Evolutionary conservation across 2,329 filamentous ascomycete genomes (phyloP).

Genomic region (Colletotrichum tropicale): DNA sequence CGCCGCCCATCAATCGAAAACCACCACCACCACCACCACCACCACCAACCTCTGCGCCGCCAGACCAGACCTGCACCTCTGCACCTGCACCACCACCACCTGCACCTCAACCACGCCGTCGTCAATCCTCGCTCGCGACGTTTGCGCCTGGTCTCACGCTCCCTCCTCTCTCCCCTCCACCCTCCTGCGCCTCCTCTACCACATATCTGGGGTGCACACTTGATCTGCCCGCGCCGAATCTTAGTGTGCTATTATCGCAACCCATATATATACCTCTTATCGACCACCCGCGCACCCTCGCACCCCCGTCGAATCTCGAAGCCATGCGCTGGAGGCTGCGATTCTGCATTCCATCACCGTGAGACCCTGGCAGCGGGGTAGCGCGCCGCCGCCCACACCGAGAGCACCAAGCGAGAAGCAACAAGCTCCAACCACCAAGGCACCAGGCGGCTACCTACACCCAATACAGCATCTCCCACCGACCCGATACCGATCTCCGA

Average conservation of each 20-base stretch:
- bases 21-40: neutral
- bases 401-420: neutral
- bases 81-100: neutral
- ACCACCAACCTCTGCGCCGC: neutral
- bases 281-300: neutral
- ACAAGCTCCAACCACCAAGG: neutral
- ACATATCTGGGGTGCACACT: neutral
- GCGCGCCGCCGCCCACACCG: neutral
- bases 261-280: neutral
- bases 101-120: neutral
- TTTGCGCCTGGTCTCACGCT: neutral
- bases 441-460: conserved; percentile 5
- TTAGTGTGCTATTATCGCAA: neutral
- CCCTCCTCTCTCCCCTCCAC: neutral
- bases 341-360: conserved; percentile 19
- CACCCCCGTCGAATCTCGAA: neutral
- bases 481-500: conserved; percentile 16
- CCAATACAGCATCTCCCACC: conserved; percentile 14
- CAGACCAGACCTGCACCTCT: neutral
- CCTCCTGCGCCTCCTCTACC: neutral
- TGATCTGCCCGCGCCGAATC: neutral
- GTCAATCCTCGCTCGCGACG: neutral
- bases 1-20: neutral
- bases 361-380: conserved; percentile 22
- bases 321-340: conserved; percentile 19